A percentile compares a stretch with the other conserved stretches of the same genome.
phyloP scores from a whole-genome alignment of 495 filamentous ascomycete species.

The Annulohypoxylon stygium region DNA sequence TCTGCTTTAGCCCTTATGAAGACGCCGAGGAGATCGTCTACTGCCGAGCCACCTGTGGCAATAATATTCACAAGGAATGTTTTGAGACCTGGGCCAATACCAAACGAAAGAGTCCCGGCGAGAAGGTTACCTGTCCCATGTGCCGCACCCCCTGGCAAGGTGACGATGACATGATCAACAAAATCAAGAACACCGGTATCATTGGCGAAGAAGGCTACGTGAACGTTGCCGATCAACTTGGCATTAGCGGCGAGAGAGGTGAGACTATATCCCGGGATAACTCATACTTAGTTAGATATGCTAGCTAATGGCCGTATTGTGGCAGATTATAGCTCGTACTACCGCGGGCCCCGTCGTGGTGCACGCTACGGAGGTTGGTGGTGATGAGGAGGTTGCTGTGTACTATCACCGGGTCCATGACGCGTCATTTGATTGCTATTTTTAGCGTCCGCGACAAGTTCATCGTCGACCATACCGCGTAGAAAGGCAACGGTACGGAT shows the following conservation, averaged over 20 bases:
- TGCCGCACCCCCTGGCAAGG: slow-evolving; percentile 72
- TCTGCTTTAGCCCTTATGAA: slow-evolving; percentile 80
- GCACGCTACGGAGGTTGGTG: not conserved
- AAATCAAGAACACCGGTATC: slow-evolving; percentile 58
- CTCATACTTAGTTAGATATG: not conserved
- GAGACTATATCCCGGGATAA: slow-evolving; percentile 14
- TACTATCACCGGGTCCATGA: too few relatives aligned
- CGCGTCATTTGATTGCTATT: not conserved
- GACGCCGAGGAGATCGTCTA: slow-evolving; percentile 71
- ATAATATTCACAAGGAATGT: slow-evolving; percentile 81
- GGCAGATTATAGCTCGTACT: slow-evolving; percentile 31
- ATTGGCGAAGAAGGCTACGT: slow-evolving; percentile 71
- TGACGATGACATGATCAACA: slow-evolving; percentile 63
- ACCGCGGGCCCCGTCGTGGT: slow-evolving; percentile 1
- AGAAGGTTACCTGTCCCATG: slow-evolving; percentile 72
- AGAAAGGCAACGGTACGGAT: not conserved
- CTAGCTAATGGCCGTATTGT: not conserved
- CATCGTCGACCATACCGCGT: not conserved
- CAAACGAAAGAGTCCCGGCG: slow-evolving; percentile 54
- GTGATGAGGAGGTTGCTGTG: not conserved
- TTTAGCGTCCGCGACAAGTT: not conserved
- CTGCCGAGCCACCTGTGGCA: slow-evolving; percentile 80
- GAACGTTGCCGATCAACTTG: slow-evolving; percentile 73
- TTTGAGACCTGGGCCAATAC: slow-evolving; percentile 78
- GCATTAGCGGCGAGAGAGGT: slow-evolving; percentile 69